phyloP scores from a whole-genome alignment of 208 protist species.

The Tritrichomonas musculus region DNA sequence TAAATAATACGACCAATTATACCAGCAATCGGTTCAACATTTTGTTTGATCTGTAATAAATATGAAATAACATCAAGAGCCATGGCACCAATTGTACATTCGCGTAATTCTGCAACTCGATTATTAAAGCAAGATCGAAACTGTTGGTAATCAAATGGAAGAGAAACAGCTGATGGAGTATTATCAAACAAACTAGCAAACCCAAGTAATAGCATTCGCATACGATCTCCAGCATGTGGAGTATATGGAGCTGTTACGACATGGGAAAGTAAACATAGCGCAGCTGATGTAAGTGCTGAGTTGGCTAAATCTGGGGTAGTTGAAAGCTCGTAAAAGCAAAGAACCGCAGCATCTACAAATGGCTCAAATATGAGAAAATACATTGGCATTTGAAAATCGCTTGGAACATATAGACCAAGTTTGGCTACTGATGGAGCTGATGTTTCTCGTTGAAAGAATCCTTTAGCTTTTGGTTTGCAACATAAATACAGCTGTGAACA shows the following conservation, averaged over 20 bases:
- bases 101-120: neutral
- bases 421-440: neutral
- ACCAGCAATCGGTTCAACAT: neutral
- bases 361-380: conserved; percentile 17
- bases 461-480: neutral
- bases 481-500: neutral
- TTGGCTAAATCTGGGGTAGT: neutral
- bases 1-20: conserved; percentile 10
- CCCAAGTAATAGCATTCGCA: neutral
- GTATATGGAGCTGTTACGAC: neutral
- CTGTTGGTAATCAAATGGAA: neutral
- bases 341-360: neutral
- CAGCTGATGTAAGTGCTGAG: neutral
- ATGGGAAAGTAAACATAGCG: neutral
- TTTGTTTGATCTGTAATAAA: neutral
- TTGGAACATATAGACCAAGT: neutral
- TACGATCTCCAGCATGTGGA: neutral
- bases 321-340: neutral
- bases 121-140: neutral
- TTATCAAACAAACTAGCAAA: neutral
- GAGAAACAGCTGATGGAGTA: neutral
- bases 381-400: neutral
- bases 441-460: neutral
- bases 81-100: neutral
- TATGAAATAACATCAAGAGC: neutral